Evolutionary conservation across 2,329 filamentous ascomycete species (phyloP).

Genomic region (Colletotrichum tropicale): DNA sequence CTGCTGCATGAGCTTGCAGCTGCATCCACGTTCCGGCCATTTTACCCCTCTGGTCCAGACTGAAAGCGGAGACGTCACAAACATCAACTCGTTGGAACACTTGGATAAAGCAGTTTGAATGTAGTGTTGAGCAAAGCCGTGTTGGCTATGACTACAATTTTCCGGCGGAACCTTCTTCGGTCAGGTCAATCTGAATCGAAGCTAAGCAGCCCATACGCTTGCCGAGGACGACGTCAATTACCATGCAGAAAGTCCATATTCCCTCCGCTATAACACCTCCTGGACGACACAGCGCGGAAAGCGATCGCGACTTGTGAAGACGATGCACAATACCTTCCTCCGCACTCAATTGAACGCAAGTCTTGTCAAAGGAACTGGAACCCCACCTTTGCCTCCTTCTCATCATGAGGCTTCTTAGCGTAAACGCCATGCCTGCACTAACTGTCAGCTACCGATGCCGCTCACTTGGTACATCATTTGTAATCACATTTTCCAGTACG

Average conservation of each 20-base stretch:
- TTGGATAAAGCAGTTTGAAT: no score
- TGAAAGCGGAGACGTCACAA: no score
- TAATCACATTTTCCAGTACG: not conserved
- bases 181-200: not conserved
- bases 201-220: not conserved
- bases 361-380: not conserved
- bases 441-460: not conserved
- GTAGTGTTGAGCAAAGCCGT: no score
- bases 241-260: not conserved
- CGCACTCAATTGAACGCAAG: not conserved
- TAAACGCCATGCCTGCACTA: not conserved
- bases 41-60: no score
- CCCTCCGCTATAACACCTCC: not conserved
- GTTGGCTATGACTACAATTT: no score
- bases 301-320: not conserved
- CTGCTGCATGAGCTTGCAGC: no score
- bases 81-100: no score
- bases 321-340: not conserved
- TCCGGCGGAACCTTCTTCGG: no score
- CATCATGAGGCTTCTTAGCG: not conserved
- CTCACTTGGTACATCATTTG: no score
- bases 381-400: not conserved
- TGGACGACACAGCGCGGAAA: not conserved
- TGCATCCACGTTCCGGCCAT: no score
- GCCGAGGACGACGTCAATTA: not conserved